Base-by-base conservation (phyloP, 1,284 basidiomycete genomes). In the Rhodotorula sp. region DNA sequence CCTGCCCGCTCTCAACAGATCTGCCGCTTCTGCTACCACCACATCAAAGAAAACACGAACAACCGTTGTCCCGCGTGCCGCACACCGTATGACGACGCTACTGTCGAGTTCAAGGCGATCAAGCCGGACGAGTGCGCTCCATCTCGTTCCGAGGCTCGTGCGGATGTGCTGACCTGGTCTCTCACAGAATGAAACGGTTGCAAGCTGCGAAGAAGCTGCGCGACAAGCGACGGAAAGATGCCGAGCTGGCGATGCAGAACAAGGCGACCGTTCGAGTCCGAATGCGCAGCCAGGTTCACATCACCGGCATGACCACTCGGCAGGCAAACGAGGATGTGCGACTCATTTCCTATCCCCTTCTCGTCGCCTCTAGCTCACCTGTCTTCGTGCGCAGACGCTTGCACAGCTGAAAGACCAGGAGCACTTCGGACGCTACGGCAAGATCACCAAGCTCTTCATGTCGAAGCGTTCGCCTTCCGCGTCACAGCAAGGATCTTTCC, bases 21-120 rank as follows among this genome's bases (percentile, higher is more conserved):
- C 78, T 99, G 97, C 82, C 91, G 95, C 72, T 99, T 99, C 84
- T 99, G 97, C 83, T 99, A 95, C 89, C 93, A 98, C 84, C 94
- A 98, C 83, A 96, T 97, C 87, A 91, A 92, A 85, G 88, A 93
- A 84, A 92, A 97, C 83, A 85, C 97, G 71, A 99, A 99, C 82
- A 91, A 95, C 74, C 89, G 93, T 66, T 99, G 97, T 82, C 97
- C 97, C 53, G 97, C 97, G 49, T 99, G 97, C 83, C 87, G 97
- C 80, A 87, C 95, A 78, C 88, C 91, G 76, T 99, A 99, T 81
- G 91, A 92, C 42, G 92, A 97, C 77, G 91, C 96, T 71, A 87
- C 89, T 58, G 91, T 97, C 53, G 93, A 98, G 81, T 97, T 97
- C 84, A 96, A 95, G 82, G 90, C 97, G 58, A 92, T 99, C 79